These are phyloP conservation scores for Plasmodium yoelii DNA, from an alignment of 169 alveolate genomes.

Conservation along the genomic window DNA sequence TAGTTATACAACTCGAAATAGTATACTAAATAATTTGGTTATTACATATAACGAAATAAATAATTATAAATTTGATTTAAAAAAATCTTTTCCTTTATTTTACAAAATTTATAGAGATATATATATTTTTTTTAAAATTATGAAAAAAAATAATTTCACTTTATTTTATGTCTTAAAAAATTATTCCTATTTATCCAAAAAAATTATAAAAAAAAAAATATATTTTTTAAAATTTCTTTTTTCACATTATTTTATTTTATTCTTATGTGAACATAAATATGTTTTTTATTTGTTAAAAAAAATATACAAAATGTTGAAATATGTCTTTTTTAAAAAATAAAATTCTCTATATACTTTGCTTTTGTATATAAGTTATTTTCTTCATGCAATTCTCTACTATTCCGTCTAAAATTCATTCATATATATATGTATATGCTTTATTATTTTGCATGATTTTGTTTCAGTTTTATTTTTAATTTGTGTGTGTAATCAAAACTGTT, in stretches of 20 bases:
- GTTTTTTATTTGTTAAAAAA: constrained; percentile 29
- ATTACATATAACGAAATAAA: too few species aligned
- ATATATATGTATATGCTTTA: not conserved
- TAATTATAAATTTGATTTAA: not conserved
- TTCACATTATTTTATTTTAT: constrained; percentile 40
- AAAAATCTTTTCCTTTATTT: constrained; percentile 14
- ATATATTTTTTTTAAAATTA: constrained; percentile 24
- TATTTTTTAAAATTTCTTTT: constrained; percentile 54
- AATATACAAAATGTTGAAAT: constrained; percentile 14
- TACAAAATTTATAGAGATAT: constrained; percentile 49
- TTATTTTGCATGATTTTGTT: not conserved
- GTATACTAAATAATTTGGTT: not conserved
- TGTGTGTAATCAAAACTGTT: not conserved
- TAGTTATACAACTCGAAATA: not conserved
- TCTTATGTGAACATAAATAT: constrained; percentile 67
- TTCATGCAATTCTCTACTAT: not conserved
- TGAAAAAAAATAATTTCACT: constrained; percentile 11
- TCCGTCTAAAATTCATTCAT: too few species aligned
- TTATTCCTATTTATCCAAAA: constrained; percentile 2
- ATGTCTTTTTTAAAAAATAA: constrained; percentile 19
- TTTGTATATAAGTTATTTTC: not conserved
- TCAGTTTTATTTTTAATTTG: not conserved
- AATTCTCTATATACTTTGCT: not conserved
- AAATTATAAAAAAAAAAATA: constrained; percentile 13
- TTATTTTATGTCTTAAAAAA: constrained; percentile 10